Evolutionary conservation across 129 eudicot genomes (phyloP).

Genomic region (Ambrosia artemisiifolia): DNA sequence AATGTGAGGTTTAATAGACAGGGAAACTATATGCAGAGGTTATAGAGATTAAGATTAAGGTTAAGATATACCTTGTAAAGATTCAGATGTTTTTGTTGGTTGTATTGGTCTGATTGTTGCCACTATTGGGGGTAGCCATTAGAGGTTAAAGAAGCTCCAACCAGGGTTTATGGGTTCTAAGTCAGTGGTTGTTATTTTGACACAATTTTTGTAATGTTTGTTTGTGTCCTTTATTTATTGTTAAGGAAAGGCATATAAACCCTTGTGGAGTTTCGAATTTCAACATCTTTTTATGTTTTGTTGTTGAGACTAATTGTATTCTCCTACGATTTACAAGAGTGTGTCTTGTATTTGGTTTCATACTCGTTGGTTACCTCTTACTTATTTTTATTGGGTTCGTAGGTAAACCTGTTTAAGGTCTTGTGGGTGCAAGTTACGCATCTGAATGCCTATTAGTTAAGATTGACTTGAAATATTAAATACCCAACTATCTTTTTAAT

Average conservation of each 20-base stretch:
- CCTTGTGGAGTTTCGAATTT: not conserved
- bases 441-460: too few relatives aligned
- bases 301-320: too few relatives aligned
- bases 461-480: too few relatives aligned
- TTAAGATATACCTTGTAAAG: conserved; percentile 18
- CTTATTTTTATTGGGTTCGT: too few relatives aligned
- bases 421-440: too few relatives aligned
- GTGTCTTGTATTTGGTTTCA: too few relatives aligned
- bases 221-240: not conserved
- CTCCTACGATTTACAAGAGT: too few relatives aligned
- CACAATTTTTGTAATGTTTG: not conserved
- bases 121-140: conserved; percentile 27
- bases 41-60: conserved; percentile 11
- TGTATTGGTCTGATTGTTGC: conserved; percentile 14
- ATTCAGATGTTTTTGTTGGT: conserved; percentile 6
- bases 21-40: not conserved
- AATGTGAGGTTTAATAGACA: not conserved
- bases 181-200: not conserved
- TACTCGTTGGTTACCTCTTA: too few relatives aligned
- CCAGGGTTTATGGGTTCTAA: conserved; percentile 29
- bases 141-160: conserved; percentile 19
- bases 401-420: too few relatives aligned
- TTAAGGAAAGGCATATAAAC: not conserved
- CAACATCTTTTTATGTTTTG: too few relatives aligned
- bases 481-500: too few relatives aligned